Base-by-base conservation (phyloP, 2,329 filamentous ascomycete species). In the Botrytis deweyae region DNA sequence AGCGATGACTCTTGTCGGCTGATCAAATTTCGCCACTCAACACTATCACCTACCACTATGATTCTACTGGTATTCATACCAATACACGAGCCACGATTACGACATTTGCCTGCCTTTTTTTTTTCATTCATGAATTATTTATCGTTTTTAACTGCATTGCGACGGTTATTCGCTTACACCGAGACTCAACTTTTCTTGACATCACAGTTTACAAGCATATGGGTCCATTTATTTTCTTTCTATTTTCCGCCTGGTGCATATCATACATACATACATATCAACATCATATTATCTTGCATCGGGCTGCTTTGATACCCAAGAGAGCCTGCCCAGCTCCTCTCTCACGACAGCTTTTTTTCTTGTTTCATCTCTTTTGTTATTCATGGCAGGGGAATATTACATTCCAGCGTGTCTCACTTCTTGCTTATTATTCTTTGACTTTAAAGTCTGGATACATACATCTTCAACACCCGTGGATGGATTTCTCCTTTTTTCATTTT, bases 291-390 rank as follows among this genome's bases (percentile, higher is more conserved):
- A 70, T 66, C 46, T 78, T 79, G 78, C 77, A 79, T 80, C 76
- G 78, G 79, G 79, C 76, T 74, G 70, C 75, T 75, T 76, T 77
- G 78, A 79, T 80, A 80, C 79, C 79, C 78, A 77, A 72, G 70
- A 72, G 79, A 79, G 78, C 79, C 77, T 75, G 75, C 79, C 79
- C 78, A 79, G 78, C 79, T 80, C 79, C 77, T 78, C 77, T 78
- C 76, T 74, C 74, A 67, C 72, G 73, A 73, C 62, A 40, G 42
- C 36, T 72, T 65, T 59, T 59, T 61, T 25, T 55, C 44, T 66
- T 72, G 46, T 55, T 65, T 72, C 55, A 58, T 73, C 29, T 67
- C 62, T 55, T 55, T 68, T 74, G 61, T 62, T 72, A 55, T 52
- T 55, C 40, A 66, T 73, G 66, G 33, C 46, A 38, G 38, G 40